Percentiles rank a stretch among this genome's conserved stretches.
phyloP scores from a whole-genome alignment of 2,329 filamentous ascomycete genomes.

The Talaromyces rugulosus region DNA sequence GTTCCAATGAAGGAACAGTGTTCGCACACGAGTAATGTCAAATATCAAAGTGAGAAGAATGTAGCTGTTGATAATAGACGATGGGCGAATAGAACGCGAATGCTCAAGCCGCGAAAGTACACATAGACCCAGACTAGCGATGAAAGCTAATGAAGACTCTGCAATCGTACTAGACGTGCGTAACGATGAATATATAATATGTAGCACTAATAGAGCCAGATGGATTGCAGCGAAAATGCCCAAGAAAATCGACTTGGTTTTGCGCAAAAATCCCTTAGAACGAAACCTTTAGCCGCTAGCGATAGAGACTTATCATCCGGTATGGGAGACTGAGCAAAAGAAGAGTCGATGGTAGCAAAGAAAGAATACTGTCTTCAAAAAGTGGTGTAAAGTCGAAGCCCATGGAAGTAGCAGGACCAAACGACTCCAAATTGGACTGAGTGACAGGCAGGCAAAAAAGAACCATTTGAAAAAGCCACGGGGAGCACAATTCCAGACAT shows the following conservation, averaged over 20 bases:
- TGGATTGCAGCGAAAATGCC: slow-evolving; percentile 7
- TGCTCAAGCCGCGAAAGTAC: slow-evolving; percentile 24
- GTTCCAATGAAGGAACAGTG: slow-evolving; percentile 16
- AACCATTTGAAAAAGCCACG: too few species aligned
- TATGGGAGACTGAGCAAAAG: slow-evolving; percentile 7
- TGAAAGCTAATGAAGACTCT: slow-evolving; percentile 21
- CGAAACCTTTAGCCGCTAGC: slow-evolving; percentile 5
- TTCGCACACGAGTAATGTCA: slow-evolving; percentile 38
- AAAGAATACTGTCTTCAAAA: slow-evolving; percentile 9
- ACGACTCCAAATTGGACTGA: background rate
- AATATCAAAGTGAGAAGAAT: slow-evolving; percentile 39
- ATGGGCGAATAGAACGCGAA: slow-evolving; percentile 23
- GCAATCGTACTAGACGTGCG: slow-evolving; percentile 16
- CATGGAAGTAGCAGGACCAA: background rate
- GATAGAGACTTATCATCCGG: background rate
- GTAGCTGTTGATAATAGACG: slow-evolving; percentile 32
- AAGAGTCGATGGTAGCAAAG: slow-evolving; percentile 5
- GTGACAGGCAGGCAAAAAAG: too few species aligned
- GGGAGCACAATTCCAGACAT: too few species aligned
- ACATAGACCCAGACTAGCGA: slow-evolving; percentile 28
- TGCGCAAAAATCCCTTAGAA: slow-evolving; percentile 1
- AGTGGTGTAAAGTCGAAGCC: slow-evolving; percentile 10
- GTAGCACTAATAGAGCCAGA: slow-evolving; percentile 5
- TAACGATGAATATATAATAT: slow-evolving; percentile 1
- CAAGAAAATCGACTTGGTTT: slow-evolving; percentile 7